Evolutionary conservation across 176 grass and related monocot species (phyloP).

Genomic region (Lolium rigidum): DNA sequence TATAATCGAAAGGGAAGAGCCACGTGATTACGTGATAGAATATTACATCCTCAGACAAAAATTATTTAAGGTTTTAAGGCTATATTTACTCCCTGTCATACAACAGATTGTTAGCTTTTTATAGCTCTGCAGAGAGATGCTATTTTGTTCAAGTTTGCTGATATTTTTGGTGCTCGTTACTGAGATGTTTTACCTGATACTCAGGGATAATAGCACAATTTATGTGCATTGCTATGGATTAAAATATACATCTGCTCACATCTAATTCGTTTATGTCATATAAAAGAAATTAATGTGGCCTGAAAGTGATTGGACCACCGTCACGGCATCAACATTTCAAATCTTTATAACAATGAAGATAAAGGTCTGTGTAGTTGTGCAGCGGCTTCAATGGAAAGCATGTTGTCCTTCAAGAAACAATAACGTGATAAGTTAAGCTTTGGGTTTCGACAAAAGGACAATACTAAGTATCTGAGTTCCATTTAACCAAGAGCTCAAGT

Average conservation of each 20-base stretch:
- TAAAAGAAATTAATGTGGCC: not conserved
- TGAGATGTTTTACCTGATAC: not conserved
- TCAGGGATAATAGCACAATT: not conserved
- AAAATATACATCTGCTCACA: not conserved
- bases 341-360: not conserved
- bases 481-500: not conserved
- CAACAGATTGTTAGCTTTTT: not conserved
- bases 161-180: not conserved
- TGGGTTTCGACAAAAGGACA: not conserved
- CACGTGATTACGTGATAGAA: not conserved
- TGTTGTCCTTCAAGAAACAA: slow-evolving; percentile 18
- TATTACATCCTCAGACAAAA: not conserved
- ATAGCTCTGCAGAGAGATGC: not conserved
- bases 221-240: not conserved
- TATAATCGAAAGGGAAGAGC: not conserved
- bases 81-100: not conserved
- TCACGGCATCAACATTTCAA: not conserved
- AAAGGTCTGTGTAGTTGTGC: not conserved
- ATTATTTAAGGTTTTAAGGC: not conserved
- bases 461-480: not conserved
- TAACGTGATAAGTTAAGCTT: not conserved
- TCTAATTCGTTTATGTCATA: not conserved
- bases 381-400: not conserved
- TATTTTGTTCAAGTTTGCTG: not conserved
- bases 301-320: not conserved